phyloP scores from a whole-genome alignment of 2,329 filamentous ascomycete species.

The Exophiala lecanii-corni region DNA sequence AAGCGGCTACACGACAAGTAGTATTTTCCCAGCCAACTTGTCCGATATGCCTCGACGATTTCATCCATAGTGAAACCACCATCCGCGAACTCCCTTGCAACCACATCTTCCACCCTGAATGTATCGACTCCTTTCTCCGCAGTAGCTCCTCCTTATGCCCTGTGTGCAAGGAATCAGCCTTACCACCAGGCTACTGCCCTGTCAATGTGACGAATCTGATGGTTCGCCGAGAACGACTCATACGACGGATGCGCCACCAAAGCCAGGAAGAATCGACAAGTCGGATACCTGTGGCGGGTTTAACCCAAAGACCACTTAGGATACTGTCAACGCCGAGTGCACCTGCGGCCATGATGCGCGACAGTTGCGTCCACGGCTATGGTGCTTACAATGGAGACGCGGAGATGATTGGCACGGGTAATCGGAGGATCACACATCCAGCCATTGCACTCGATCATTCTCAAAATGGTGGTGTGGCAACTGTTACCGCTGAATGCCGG shows the following conservation, averaged over 20 bases:
- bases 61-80: slow-evolving; percentile 61
- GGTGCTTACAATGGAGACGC: background rate
- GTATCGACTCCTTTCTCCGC: slow-evolving; percentile 78
- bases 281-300: background rate
- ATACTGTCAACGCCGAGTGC: background rate
- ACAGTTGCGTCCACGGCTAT: background rate
- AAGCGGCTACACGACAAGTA: slow-evolving; percentile 25
- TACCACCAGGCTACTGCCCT: slow-evolving; percentile 65
- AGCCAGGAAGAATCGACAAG: background rate
- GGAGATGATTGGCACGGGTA: background rate
- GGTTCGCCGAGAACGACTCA: slow-evolving; percentile 79
- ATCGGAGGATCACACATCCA: background rate
- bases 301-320: background rate
- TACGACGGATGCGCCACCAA: too few species aligned
- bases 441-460: background rate
- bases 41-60: slow-evolving; percentile 85
- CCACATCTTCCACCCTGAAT: slow-evolving; percentile 90
- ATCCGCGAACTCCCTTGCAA: slow-evolving; percentile 84
- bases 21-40: slow-evolving; percentile 71
- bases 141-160: slow-evolving; percentile 82
- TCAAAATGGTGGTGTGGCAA: background rate
- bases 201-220: slow-evolving; percentile 73
- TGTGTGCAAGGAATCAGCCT: slow-evolving; percentile 77
- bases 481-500: background rate
- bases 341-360: background rate